These are phyloP conservation scores for Zymoseptoria ardabiliae DNA, from an alignment of 2,329 filamentous ascomycete genomes.

Conservation along the genomic window DNA sequence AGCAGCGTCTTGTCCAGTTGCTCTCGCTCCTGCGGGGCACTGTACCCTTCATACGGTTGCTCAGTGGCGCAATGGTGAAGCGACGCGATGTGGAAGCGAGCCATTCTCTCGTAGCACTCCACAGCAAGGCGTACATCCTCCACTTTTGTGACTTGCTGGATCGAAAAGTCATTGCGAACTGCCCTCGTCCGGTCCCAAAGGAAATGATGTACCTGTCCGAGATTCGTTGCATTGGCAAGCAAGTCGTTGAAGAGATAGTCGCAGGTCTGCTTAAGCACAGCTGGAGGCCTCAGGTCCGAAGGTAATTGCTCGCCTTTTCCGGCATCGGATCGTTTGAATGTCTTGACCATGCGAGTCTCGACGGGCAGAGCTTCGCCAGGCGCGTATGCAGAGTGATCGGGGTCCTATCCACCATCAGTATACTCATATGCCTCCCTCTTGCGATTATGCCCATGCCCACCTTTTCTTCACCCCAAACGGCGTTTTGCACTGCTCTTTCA, in stretches of 20 bases:
- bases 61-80: slow-evolving; percentile 51
- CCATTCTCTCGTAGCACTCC: slow-evolving; percentile 55
- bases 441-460: slow-evolving; percentile 32
- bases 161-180: slow-evolving; percentile 58
- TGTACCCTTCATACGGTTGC: slow-evolving; percentile 45
- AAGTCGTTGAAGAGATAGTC: slow-evolving; percentile 41
- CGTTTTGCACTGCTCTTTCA: slow-evolving; percentile 54
- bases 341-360: slow-evolving; percentile 55
- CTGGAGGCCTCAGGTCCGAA: slow-evolving; percentile 55
- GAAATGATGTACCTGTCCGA: slow-evolving; percentile 53
- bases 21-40: slow-evolving; percentile 54
- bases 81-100: slow-evolving; percentile 56
- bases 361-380: slow-evolving; percentile 29
- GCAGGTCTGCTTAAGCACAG: slow-evolving; percentile 37
- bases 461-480: slow-evolving; percentile 55
- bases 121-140: slow-evolving; percentile 52
- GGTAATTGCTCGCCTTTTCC: slow-evolving; percentile 57
- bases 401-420: slow-evolving; percentile 26
- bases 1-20: slow-evolving; percentile 57
- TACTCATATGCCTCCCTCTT: slow-evolving; percentile 13
- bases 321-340: slow-evolving; percentile 55
- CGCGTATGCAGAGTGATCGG: slow-evolving; percentile 17
- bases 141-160: slow-evolving; percentile 52
- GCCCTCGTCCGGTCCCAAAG: slow-evolving; percentile 60
- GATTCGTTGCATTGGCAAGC: slow-evolving; percentile 42